Base-by-base conservation (phyloP, 805 yeast species). In the Kodamaea laetipori region DNA sequence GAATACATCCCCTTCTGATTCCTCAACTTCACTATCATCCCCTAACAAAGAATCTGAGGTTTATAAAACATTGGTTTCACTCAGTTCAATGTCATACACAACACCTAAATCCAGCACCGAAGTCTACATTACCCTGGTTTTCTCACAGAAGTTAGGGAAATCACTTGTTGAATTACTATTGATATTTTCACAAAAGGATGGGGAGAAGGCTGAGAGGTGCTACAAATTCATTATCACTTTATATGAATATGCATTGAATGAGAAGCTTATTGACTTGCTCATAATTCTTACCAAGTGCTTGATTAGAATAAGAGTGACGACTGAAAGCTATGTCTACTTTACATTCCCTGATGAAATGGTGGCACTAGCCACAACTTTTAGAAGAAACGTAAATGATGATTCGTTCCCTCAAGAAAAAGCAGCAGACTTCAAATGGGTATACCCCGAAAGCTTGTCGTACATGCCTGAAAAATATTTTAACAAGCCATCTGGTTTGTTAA, bases 281-380 rank as follows among this genome's bases (percentile, higher is more conserved):
- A 59, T 84, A n/a, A 64, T 72, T 4, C 58, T 79, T 2, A 66
- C 81, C 5, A 72, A 82, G 39, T 63, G 80, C 11, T 61, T 86
- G 43, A 64, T 77, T 13, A 67, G 89, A 47, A 64, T 83, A 1
- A 67, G 92, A 41, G 68, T 68, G 0, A 73, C 80, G 1, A 55
- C 65, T 10, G 72, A 71, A 3, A 66, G 69, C 4, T 61, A 58
- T 26, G 60, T 84, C 1, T 78, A 70, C 53, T 63, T 84, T 33
- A 61, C 78, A 2, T 64, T 70, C 6, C 84, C 85, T 3, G 57
- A 61, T 1, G 87, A 85, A 55, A 78, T 83, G 69, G 84, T 78
- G 32, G 89, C 87, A 0, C 60, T 85, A 12, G 77, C 88, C 7
- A 76, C 81, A 2, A 74, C 80, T 0, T 70, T 84, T 41, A 73